Conservation (phyloP, 1,284 basidiomycete genomes). For the Tylopilus sp. region DNA sequence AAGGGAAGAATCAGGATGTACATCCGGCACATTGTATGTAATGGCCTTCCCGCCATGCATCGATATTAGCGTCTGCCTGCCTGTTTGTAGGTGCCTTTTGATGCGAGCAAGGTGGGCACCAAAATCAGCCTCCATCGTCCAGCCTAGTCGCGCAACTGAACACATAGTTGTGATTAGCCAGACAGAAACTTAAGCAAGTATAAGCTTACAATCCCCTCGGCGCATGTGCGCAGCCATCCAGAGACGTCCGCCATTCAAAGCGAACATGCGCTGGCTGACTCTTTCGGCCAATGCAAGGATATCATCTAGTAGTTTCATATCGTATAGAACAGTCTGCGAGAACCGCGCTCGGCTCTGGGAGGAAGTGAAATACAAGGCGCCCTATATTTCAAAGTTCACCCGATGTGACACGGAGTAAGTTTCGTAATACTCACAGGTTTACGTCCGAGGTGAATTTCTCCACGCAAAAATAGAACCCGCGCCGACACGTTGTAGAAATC, state of each 20-base stretch:
- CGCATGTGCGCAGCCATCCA: slow-evolving; percentile 64
- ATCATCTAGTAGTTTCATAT: slow-evolving; percentile 44
- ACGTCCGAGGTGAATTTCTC: slow-evolving; percentile 52
- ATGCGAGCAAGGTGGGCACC: slow-evolving; percentile 51
- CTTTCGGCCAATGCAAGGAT: slow-evolving; percentile 46
- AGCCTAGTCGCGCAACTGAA: slow-evolving; percentile 42
- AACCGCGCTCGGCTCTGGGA: slow-evolving; percentile 43
- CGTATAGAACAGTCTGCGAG: slow-evolving; percentile 48
- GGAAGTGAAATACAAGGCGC: slow-evolving; percentile 53
- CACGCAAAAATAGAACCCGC: slow-evolving; percentile 52
- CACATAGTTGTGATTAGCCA: slow-evolving; percentile 5
- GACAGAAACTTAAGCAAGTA: neutral
- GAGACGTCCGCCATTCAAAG: slow-evolving; percentile 47
- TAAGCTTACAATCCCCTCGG: slow-evolving; percentile 55
- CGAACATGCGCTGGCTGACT: slow-evolving; percentile 48
- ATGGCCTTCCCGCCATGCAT: slow-evolving; percentile 28
- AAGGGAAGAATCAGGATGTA: slow-evolving; percentile 31
- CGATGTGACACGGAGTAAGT: neutral
- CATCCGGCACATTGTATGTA: slow-evolving; percentile 43
- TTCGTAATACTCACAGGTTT: slow-evolving; percentile 49
- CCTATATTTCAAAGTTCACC: slow-evolving; percentile 36
- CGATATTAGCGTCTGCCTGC: slow-evolving; percentile 40
- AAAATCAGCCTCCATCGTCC: slow-evolving; percentile 50
- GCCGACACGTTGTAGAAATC: slow-evolving; percentile 48
- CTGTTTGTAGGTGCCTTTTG: slow-evolving; percentile 43